Percentiles rank a stretch among this genome's conserved stretches.
These are phyloP conservation scores for Colletotrichum cordylinicola DNA, from an alignment of 2,329 filamentous ascomycete genomes.

Conservation along the genomic window DNA sequence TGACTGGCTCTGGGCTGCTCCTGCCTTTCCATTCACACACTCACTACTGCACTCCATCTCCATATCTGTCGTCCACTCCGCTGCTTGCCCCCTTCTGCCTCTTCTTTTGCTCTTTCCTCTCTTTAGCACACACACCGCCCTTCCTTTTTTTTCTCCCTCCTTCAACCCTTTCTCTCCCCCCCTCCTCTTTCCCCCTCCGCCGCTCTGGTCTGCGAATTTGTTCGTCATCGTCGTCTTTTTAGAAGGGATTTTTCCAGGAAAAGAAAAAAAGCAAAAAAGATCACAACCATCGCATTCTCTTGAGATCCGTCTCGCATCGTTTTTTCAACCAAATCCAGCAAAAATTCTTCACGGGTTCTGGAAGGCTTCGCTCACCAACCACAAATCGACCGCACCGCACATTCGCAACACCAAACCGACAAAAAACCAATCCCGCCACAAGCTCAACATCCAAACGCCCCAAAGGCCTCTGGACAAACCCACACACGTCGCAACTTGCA, in stretches of 20 bases:
- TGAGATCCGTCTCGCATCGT: conserved; percentile 22
- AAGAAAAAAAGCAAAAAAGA: conserved; percentile 6
- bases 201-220: conserved; percentile 25
- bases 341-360: conserved; percentile 11
- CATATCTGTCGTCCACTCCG: conserved; percentile 26
- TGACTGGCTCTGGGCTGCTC: not conserved
- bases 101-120: conserved; percentile 34
- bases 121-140: conserved; percentile 33
- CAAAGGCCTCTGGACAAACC: not conserved
- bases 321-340: conserved; percentile 15
- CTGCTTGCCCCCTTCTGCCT: conserved; percentile 34
- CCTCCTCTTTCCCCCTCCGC: conserved; percentile 28
- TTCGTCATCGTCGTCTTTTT: conserved; percentile 33
- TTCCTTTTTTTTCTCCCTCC: conserved; percentile 36
- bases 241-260: conserved; percentile 16
- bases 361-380: conserved; percentile 15
- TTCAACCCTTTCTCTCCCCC: conserved; percentile 29
- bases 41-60: conserved; percentile 35
- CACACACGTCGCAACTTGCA: not conserved
- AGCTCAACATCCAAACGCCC: not conserved
- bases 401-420: conserved; percentile 12
- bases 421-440: not conserved
- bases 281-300: conserved; percentile 15
- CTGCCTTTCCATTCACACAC: conserved; percentile 31
- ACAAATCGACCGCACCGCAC: conserved; percentile 1